Percentiles rank a stretch among this genome's conserved stretches.
Evolutionary conservation across 2,329 filamentous ascomycete genomes (phyloP).

Genomic region (Nothophoma quercina): DNA sequence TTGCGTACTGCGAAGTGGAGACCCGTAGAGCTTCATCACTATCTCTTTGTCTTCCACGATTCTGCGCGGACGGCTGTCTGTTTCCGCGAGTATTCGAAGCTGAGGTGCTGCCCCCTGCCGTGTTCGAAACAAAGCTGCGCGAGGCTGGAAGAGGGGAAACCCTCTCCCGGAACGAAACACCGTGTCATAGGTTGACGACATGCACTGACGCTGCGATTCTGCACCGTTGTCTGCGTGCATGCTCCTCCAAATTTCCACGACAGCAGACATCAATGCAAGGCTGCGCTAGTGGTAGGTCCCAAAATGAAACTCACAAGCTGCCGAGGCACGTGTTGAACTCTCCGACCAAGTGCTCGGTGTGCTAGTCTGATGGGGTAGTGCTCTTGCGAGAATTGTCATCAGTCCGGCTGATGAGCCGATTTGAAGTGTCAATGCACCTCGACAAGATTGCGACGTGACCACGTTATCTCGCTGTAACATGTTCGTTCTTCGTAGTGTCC

Average conservation of each 20-base stretch:
- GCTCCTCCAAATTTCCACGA: slow-evolving; percentile 2
- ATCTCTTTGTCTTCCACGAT: background rate
- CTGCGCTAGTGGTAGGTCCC: slow-evolving; percentile 7
- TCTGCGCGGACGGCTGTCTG: background rate
- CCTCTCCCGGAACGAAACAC: background rate
- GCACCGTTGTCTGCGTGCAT: slow-evolving; percentile 4
- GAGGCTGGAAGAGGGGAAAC: slow-evolving; percentile 5
- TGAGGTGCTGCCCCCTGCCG: slow-evolving; percentile 1
- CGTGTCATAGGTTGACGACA: background rate
- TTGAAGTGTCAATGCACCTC: background rate
- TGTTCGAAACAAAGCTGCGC: slow-evolving; percentile 6
- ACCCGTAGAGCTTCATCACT: background rate
- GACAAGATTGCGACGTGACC: background rate
- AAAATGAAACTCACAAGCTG: slow-evolving; percentile 1
- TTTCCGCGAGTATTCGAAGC: background rate
- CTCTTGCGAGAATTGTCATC: background rate
- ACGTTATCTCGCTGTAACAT: slow-evolving; percentile 1
- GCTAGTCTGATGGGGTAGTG: background rate
- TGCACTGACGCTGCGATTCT: slow-evolving; percentile 2
- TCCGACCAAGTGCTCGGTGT: background rate
- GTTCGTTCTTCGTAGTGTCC: background rate
- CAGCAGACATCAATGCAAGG: slow-evolving; percentile 5
- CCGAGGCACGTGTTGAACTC: slow-evolving; percentile 9
- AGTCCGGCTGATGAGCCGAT: background rate
- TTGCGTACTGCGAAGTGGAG: background rate